Conservation (phyloP, 768 basidiomycete species). For the Punctularia strigosozonata region DNA sequence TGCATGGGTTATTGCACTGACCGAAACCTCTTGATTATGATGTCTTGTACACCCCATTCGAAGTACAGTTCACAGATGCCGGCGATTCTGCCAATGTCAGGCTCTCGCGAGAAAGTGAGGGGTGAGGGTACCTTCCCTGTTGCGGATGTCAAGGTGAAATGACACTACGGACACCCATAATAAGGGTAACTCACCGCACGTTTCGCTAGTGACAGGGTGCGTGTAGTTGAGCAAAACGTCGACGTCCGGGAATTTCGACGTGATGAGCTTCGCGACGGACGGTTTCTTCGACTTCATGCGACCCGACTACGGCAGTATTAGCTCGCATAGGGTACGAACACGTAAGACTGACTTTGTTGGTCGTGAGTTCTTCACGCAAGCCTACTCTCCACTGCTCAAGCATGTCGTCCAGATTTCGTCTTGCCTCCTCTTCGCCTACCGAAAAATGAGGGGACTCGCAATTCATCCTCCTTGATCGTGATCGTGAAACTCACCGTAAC, state of each 20-base stretch:
- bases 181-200: conserved; percentile 30
- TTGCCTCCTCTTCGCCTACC: too few species aligned
- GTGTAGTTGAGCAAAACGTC: conserved; percentile 71
- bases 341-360: too few species aligned
- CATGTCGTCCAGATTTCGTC: conserved; percentile 33
- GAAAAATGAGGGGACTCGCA: too few species aligned
- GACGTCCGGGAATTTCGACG: conserved; percentile 58
- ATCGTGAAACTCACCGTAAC: too few species aligned
- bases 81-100: conserved; percentile 62
- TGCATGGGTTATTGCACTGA: too few species aligned
- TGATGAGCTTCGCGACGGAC: conserved; percentile 50
- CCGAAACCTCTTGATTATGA: conserved; percentile 76
- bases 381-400: conserved; percentile 53
- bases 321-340: too few species aligned
- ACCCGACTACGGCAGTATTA: too few species aligned
- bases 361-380: conserved; percentile 50
- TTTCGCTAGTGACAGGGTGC: conserved; percentile 65
- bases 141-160: conserved; percentile 21
- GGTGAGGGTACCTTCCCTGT: too few species aligned
- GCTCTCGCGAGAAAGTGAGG: conserved; percentile 42
- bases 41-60: conserved; percentile 82
- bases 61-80: conserved; percentile 78
- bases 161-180: conserved; percentile 8
- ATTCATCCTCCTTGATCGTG: too few species aligned
- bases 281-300: conserved; percentile 52